Evolutionary conservation across 2,329 filamentous ascomycete species (phyloP), one percentile per base, ranked within the genome.

Genomic region (Fusarium proliferatum): DNA sequence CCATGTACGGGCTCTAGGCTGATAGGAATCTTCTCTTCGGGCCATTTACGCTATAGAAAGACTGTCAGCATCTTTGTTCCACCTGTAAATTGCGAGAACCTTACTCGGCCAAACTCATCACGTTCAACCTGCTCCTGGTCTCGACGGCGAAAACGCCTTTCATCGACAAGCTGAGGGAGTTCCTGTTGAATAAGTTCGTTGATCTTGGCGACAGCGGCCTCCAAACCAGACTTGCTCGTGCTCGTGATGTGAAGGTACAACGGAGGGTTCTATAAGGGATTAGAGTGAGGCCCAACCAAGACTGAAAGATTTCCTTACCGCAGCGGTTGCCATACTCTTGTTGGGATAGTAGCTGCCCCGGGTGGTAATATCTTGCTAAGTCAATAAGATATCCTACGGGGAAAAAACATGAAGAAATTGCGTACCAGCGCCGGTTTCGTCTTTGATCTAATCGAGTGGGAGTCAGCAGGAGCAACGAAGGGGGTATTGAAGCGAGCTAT

Each of bases 381-480:
- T 90, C 86, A 90, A 90, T 81, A 84, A 89, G 81, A 83, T 83
- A 86, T 74, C 85, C 82, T 85, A 83, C 83, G 33, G 5, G 11
- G 11, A 78, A 82, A 42, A 62, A 41, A 49, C 70, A 58, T 58
- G 65, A 85, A 86, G 83, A 55, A 64, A 66, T 64, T 85, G 90
- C 95, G 92, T 99, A 99, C 96, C 96, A 89, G 96, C 96, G 89
- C 96, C 96, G 92, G 96, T 98, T 81, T 98, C 94, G 88, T 98
- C 96, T 92, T 97, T 97, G 81, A 99, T 99, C 96, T 99, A 95
- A 93, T 93, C 91, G 96, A 90, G 91, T 88, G 86, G 88, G 92
- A 90, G 95, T 98, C 91, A 98, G 95, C 94, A 96, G 91, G 91
- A 94, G 93, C 90, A 92, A 94, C 90, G 91, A 90, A 92, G 90